Percentiles rank a stretch among this genome's conserved stretches.
These are phyloP conservation scores for Boletellus ananiceps DNA, from an alignment of 768 basidiomycete genomes.

Conservation along the genomic window DNA sequence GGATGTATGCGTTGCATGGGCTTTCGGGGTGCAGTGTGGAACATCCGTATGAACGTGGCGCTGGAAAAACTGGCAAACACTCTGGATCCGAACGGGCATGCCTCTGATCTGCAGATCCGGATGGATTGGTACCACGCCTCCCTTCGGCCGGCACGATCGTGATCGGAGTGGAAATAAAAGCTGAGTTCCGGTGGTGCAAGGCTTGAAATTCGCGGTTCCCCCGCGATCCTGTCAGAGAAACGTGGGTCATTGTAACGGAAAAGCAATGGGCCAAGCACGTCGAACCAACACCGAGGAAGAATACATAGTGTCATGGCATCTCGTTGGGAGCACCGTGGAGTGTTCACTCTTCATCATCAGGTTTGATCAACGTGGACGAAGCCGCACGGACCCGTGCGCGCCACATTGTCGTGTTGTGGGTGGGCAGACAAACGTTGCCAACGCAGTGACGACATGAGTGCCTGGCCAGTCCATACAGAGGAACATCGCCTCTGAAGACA, in stretches of 20 bases:
- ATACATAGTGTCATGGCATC: not conserved
- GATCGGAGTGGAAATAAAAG: conserved; percentile 16
- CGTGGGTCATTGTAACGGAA: not conserved
- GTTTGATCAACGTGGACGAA: conserved; percentile 2
- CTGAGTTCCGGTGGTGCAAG: not conserved
- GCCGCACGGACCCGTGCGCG: conserved; percentile 8
- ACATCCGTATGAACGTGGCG: conserved; percentile 1
- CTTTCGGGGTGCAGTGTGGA: not conserved
- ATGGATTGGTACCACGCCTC: conserved; percentile 4
- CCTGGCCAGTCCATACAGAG: conserved; percentile 3
- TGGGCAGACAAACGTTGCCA: conserved; percentile 9
- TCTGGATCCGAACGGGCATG: conserved; percentile 6
- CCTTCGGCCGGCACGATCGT: conserved; percentile 11
- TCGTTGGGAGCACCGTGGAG: not conserved
- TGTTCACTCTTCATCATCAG: not conserved
- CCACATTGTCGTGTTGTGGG: conserved; percentile 20
- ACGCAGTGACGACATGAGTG: conserved; percentile 16
- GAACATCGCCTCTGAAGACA: not conserved
- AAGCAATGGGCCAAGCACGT: not conserved
- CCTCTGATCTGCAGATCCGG: conserved; percentile 14
- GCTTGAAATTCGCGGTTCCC: conserved; percentile 1
- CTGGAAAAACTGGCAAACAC: not conserved
- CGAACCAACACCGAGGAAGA: not conserved
- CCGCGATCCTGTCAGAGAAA: conserved; percentile 1
- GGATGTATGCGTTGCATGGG: not conserved